Evolutionary conservation across 768 basidiomycete genomes (phyloP), one percentile per base, ranked within the genome.

Genomic region (Russula sp.): DNA sequence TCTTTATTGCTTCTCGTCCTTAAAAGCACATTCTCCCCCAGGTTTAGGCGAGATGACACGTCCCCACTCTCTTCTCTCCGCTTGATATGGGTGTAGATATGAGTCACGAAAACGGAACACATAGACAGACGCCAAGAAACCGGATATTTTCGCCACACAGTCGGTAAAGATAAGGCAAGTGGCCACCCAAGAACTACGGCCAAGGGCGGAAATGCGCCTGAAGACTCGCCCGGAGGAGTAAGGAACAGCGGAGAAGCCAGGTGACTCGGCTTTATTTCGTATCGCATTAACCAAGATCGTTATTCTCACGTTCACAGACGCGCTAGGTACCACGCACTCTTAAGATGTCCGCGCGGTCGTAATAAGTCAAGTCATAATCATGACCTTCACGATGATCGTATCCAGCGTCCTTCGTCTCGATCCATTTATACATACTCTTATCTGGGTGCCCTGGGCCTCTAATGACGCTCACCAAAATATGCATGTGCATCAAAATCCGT

Each of bases 181-280:
- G 30, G 52, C 30, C 55, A 26, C 26, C 16, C 40, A 42, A 20
- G 18, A 22, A 32, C 13, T 9, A 36, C 57, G 22, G 46, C 9
- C n/a, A 10, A 22, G 46, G 46, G 22, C 44, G n/a, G n/a, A 22
- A 22, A 36, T 22, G 49, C 49, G 59, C 59, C 38, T 30, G 38
- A 51, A 28, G 40, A 26, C 13, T 34, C 18, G 5, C 51, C 40
- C 3, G 44, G n/a, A 9, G 28, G 40, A 16, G 50, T 18, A 30
- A n/a, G 40, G 26, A 40, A n/a, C 40, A 30, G 40, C 30, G 28
- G n/a, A 52, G 38, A 52, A 40, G 34, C 20, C 11, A 14, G 28
- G 28, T 30, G 5, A 22, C 22, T 53, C 16, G 60, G 51, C 16
- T 55, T 62, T 28, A 36, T 36, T 28, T 51, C 38, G 50, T 60